Conservation (phyloP, 179 eudicot genomes). For the Drosera spatulata region DNA sequence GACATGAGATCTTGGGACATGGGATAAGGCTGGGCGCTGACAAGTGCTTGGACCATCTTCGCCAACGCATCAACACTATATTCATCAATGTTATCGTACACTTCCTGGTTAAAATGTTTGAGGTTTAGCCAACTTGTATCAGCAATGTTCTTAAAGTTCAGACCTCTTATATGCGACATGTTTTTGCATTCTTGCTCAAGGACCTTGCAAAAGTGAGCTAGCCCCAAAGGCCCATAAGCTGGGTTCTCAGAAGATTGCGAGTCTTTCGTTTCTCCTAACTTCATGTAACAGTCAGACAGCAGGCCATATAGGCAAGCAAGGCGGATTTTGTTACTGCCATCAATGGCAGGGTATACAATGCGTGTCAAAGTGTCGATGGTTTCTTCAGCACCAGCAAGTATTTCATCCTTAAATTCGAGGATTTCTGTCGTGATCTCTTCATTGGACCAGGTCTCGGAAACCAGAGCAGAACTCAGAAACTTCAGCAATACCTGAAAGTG, state of each 20-base stretch:
- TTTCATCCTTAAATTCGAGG: constrained; percentile 43
- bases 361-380: constrained; percentile 39
- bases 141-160: constrained; percentile 84
- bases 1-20: constrained; percentile 40
- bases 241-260: constrained; percentile 10
- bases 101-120: constrained; percentile 47
- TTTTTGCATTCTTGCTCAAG: constrained; percentile 61
- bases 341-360: constrained; percentile 57
- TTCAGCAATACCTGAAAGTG: constrained; percentile 54
- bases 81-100: constrained; percentile 61
- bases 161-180: constrained; percentile 57
- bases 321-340: constrained; percentile 65
- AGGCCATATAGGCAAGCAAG: constrained; percentile 57
- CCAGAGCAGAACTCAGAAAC: constrained; percentile 54
- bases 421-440: constrained; percentile 69
- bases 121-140: constrained; percentile 47
- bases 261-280: constrained; percentile 31
- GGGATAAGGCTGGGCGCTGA: constrained; percentile 21
- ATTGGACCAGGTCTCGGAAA: constrained; percentile 73
- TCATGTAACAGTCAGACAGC: constrained; percentile 72
- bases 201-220: constrained; percentile 47
- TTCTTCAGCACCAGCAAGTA: constrained; percentile 54
- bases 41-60: constrained; percentile 56
- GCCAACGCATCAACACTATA: constrained; percentile 76
- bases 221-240: constrained; percentile 14